Percentiles rank a stretch among this genome's conserved stretches.
Conservation (phyloP, 2,329 filamentous ascomycete genomes). For the Colletotrichum falcatum region DNA sequence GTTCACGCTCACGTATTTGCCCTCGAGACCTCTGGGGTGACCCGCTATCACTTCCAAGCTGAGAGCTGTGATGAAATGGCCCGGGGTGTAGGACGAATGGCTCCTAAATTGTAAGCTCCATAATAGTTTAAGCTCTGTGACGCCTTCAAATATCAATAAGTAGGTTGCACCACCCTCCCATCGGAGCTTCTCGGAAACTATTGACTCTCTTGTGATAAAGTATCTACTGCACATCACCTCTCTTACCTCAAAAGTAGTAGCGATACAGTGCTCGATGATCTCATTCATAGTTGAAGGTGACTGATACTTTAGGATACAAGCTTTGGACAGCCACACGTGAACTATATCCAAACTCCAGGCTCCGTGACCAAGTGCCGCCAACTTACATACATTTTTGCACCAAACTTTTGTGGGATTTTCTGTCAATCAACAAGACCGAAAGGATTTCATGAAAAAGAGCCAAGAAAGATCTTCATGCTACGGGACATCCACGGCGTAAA, state of each 20-base stretch:
- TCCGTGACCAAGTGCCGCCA: not conserved
- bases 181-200: constrained; percentile 19
- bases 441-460: not conserved
- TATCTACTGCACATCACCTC: not conserved
- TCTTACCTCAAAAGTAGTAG: not conserved
- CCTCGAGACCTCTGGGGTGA: constrained; percentile 29
- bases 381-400: constrained; percentile 28
- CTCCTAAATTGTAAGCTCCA: constrained; percentile 24
- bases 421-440: constrained; percentile 8
- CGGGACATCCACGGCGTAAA: constrained; percentile 9
- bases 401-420: constrained; percentile 17
- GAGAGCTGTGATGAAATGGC: constrained; percentile 16
- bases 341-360: not conserved
- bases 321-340: constrained; percentile 2
- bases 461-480: constrained; percentile 2
- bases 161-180: constrained; percentile 16
- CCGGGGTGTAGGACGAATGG: constrained; percentile 19
- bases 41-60: constrained; percentile 31
- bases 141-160: constrained; percentile 15
- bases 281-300: constrained; percentile 1
- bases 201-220: not conserved
- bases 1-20: constrained; percentile 16
- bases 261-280: constrained; percentile 3
- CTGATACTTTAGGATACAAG: constrained; percentile 14
- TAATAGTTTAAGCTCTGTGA: constrained; percentile 32